These are phyloP conservation scores for Polychytrium aggregatum DNA, from an alignment of 192 early-diverging fungal genomes.

Conservation along the genomic window DNA sequence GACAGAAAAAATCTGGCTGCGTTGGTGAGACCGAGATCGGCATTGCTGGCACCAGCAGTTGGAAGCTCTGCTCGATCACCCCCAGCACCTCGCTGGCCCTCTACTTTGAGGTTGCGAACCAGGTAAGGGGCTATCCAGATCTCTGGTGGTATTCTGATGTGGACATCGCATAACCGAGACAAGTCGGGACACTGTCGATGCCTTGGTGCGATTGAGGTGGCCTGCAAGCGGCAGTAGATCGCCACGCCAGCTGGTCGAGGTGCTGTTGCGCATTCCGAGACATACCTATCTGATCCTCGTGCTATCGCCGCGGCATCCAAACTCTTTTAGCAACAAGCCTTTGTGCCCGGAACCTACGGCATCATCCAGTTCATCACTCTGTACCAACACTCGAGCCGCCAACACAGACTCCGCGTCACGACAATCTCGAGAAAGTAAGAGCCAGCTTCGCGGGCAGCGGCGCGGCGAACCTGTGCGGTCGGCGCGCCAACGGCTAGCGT, in stretches of 20 bases:
- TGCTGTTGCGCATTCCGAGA: too few species aligned
- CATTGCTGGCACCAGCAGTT: constrained; percentile 87
- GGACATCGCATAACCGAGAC: too few species aligned
- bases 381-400: constrained; percentile 90
- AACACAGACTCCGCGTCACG: constrained; percentile 83
- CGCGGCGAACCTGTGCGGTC: neutral
- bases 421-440: constrained; percentile 80
- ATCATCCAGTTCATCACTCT: constrained; percentile 92
- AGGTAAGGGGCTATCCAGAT: too few species aligned
- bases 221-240: too few species aligned
- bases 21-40: constrained; percentile 99
- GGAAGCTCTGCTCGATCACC: constrained; percentile 86
- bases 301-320: too few species aligned
- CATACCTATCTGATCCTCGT: too few species aligned
- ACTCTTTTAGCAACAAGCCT: constrained; percentile 61
- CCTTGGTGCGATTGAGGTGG: too few species aligned
- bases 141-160: too few species aligned
- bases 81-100: constrained; percentile 76
- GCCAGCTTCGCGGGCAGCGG: constrained; percentile 2
- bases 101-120: constrained; percentile 94
- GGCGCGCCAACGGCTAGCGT: neutral
- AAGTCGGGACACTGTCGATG: too few species aligned
- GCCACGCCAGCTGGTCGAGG: too few species aligned
- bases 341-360: constrained; percentile 73
- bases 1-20: constrained; percentile 75